A percentile compares a stretch with the other conserved stretches of the same genome.
Conservation (phyloP, 208 protist genomes). For the Acanthamoeba royreba region DNA sequence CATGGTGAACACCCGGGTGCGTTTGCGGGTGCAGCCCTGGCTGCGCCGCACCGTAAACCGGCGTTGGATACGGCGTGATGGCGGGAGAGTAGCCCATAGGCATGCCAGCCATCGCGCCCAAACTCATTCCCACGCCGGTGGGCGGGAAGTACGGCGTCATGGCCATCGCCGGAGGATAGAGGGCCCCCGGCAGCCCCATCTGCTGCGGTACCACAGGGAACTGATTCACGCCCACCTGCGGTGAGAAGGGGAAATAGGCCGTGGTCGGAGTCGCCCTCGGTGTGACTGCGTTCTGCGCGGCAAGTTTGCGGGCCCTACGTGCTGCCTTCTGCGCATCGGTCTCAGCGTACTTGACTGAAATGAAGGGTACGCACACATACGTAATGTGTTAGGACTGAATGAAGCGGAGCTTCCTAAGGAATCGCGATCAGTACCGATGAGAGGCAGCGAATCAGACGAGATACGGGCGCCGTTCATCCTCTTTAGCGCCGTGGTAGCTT, state of each 20-base stretch:
- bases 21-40: too few species aligned
- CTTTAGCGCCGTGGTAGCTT: not conserved
- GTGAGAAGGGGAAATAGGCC: not conserved
- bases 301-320: not conserved
- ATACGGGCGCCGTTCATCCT: not conserved
- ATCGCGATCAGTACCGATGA: not conserved
- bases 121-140: not conserved
- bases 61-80: too few species aligned
- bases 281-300: not conserved
- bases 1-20: too few species aligned
- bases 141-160: not conserved
- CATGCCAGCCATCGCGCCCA: not conserved
- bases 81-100: not conserved
- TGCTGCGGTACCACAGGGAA: not conserved
- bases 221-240: not conserved
- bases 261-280: not conserved
- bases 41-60: too few species aligned
- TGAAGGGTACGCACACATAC: not conserved
- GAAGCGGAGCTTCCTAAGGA: not conserved
- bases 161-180: not conserved
- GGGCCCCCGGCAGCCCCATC: not conserved
- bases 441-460: not conserved
- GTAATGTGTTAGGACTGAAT: not conserved
- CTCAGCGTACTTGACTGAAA: slow-evolving; percentile 31
- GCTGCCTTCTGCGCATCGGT: not conserved